Percentiles rank a stretch among this genome's conserved stretches.
These are phyloP conservation scores for Aphanomyces stellatus DNA, from an alignment of 352 stramenopile species.

Conservation along the genomic window DNA sequence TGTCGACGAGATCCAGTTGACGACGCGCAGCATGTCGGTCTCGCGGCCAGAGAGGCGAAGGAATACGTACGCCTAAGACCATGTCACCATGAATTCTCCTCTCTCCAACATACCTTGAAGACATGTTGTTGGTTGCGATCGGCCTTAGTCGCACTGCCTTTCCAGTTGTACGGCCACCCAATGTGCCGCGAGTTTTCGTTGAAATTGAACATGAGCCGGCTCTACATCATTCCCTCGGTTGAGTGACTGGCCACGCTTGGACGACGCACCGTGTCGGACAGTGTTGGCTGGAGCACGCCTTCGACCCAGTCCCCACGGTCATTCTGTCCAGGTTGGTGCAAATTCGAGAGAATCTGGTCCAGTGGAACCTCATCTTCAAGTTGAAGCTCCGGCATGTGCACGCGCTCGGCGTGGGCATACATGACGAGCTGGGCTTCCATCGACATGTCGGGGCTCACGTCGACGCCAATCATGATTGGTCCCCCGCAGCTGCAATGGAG, in stretches of 20 bases:
- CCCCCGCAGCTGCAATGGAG: constrained; percentile 6
- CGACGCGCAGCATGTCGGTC: background rate
- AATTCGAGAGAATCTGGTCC: background rate
- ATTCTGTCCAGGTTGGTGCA: background rate
- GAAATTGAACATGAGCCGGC: background rate
- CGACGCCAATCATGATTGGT: background rate
- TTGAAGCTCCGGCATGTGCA: background rate
- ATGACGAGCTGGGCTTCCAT: background rate
- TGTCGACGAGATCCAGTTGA: constrained; percentile 3
- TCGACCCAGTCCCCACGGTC: background rate
- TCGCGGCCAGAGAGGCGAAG: background rate
- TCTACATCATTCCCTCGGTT: too few relatives aligned
- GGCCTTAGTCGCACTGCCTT: constrained; percentile 1
- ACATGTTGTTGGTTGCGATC: constrained; percentile 2
- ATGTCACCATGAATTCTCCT: background rate
- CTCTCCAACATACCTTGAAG: background rate
- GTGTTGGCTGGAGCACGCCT: background rate
- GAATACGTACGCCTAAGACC: background rate
- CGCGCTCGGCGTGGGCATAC: background rate
- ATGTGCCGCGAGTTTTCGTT: background rate
- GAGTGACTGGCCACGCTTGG: too few relatives aligned
- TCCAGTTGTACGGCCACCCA: constrained; percentile 7
- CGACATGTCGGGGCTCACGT: background rate
- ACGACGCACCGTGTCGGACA: background rate
- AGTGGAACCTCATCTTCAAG: background rate